phyloP scores from a whole-genome alignment of 1,139 yeast genomes.

The Lodderomyces theae region DNA sequence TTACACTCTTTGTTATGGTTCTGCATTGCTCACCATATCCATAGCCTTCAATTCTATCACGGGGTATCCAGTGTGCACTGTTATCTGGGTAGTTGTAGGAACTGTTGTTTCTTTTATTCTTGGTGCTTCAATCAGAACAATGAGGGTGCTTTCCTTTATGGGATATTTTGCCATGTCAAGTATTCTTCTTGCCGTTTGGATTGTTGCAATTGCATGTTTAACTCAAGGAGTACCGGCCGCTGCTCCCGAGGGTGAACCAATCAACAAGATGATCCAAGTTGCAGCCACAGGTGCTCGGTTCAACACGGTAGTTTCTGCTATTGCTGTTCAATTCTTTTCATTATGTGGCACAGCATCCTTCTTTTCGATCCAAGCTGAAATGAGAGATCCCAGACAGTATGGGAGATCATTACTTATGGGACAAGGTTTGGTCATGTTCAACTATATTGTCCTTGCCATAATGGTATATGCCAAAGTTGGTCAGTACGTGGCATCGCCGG shows the following conservation, averaged over 20 bases:
- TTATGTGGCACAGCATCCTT: constrained; percentile 1
- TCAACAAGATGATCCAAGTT: not conserved
- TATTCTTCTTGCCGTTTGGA: not conserved
- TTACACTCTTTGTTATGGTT: constrained; percentile 1
- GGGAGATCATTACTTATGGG: not conserved
- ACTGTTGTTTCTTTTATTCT: not conserved
- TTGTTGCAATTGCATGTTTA: not conserved
- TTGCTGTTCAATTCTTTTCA: not conserved
- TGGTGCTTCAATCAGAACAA: not conserved
- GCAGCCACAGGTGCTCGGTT: not conserved
- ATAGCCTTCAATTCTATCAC: not conserved
- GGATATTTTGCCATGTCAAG: constrained; percentile 1
- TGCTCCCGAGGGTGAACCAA: not conserved
- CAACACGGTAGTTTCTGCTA: not conserved
- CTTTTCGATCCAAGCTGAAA: not conserved
- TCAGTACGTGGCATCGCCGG: not conserved
- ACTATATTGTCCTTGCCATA: not conserved
- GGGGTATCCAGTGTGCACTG: not conserved
- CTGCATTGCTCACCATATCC: constrained; percentile 1
- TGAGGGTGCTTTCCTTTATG: not conserved
- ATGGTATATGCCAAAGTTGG: not conserved
- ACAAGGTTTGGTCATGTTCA: constrained; percentile 1
- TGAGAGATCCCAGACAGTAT: not conserved
- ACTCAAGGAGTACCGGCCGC: not conserved
- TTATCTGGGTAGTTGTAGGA: not conserved